A percentile compares a stretch with the other conserved stretches of the same genome.
These are phyloP conservation scores for Clarkia xantiana DNA, from an alignment of 345 rosid species.

Conservation along the genomic window DNA sequence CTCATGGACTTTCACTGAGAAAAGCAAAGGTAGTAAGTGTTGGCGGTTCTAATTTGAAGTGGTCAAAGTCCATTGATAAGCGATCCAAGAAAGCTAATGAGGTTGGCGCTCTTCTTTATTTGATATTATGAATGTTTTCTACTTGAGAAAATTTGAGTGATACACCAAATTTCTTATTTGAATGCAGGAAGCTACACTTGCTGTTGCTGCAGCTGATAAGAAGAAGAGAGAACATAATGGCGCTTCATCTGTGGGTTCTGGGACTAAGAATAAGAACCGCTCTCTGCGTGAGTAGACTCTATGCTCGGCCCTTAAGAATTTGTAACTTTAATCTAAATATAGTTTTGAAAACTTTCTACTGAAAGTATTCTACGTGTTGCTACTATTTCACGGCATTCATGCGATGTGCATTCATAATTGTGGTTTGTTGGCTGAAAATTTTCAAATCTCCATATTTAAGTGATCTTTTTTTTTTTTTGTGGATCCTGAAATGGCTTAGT, in stretches of 20 bases:
- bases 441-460: background rate
- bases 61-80: constrained; percentile 89
- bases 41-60: constrained; percentile 81
- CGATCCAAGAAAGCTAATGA: constrained; percentile 72
- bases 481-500: constrained; percentile 7
- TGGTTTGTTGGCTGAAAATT: background rate
- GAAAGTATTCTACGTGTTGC: too few relatives aligned
- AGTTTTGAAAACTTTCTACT: too few relatives aligned
- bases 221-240: constrained; percentile 45
- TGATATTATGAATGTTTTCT: background rate
- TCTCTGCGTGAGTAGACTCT: constrained; percentile 26
- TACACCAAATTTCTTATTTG: constrained; percentile 4
- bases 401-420: too few relatives aligned
- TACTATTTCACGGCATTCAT: too few relatives aligned
- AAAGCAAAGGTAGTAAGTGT: constrained; percentile 84
- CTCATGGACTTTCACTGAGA: constrained; percentile 68
- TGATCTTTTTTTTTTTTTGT: too few relatives aligned
- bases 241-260: constrained; percentile 17
- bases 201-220: constrained; percentile 71
- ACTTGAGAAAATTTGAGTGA: background rate
- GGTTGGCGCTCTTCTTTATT: constrained; percentile 28
- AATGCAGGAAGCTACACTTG: constrained; percentile 75
- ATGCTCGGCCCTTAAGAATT: background rate
- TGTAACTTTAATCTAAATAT: too few relatives aligned
- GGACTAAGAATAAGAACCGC: constrained; percentile 27